These are phyloP conservation scores for Eucalyptus sp. DNA, from an alignment of 345 rosid genomes.

Conservation along the genomic window DNA sequence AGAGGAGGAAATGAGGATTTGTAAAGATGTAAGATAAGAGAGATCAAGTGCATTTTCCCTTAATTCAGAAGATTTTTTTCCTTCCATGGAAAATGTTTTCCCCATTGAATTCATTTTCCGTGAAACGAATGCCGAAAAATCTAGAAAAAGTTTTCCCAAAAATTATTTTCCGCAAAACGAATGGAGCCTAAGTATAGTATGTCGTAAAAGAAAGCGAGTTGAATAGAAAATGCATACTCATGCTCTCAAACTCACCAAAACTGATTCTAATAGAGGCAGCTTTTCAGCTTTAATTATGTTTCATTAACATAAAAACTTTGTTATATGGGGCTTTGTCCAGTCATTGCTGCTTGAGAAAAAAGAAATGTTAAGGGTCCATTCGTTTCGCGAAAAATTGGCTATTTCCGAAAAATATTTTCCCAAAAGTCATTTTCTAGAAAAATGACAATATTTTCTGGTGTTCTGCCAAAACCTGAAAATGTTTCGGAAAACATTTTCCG, in stretches of 20 bases:
- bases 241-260: not conserved
- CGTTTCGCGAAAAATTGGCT: too few relatives aligned
- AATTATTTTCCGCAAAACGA: too few relatives aligned
- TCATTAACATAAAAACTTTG: not conserved
- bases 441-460: too few relatives aligned
- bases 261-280: not conserved
- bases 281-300: not conserved
- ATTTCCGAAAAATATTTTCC: too few relatives aligned
- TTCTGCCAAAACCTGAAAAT: too few relatives aligned
- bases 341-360: not conserved
- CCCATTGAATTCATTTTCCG: too few relatives aligned
- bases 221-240: not conserved
- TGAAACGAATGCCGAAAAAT: too few relatives aligned
- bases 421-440: too few relatives aligned
- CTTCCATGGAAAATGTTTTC: fast-evolving
- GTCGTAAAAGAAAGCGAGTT: not conserved
- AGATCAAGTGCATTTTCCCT: fast-evolving
- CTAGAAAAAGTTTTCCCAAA: fast-evolving
- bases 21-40: fast-evolving
- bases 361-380: not conserved
- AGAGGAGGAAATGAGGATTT: too few relatives aligned
- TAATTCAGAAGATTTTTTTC: too few relatives aligned
- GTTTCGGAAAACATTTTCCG: too few relatives aligned
- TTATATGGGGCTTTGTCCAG: not conserved
- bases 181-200: not conserved